Conservation (phyloP, 176 grass and related monocot genomes). For the Neostapfia colusana region DNA sequence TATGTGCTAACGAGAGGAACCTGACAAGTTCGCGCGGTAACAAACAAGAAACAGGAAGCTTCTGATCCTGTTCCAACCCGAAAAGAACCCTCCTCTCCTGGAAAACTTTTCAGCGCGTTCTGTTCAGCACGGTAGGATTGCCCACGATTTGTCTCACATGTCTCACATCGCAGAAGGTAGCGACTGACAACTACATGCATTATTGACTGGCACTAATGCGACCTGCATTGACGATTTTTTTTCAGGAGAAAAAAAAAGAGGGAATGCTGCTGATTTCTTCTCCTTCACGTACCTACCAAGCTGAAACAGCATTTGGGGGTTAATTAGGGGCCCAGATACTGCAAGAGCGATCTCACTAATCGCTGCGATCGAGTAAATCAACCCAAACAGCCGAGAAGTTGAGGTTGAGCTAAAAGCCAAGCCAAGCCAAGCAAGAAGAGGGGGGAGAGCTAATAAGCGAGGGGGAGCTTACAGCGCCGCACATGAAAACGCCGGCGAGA, state of each 20-base stretch:
- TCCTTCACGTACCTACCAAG: not conserved
- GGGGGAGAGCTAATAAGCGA: not conserved
- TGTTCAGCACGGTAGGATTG: not conserved
- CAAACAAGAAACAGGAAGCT: not conserved
- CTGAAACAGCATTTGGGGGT: not conserved
- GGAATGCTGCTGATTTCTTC: not conserved
- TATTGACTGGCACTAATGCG: slow-evolving; percentile 1
- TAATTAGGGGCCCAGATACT: not conserved
- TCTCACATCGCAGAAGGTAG: not conserved
- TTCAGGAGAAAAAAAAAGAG: not conserved
- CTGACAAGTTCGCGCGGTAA: not conserved
- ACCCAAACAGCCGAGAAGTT: not conserved
- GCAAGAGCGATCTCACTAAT: not conserved
- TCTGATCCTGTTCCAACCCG: slow-evolving; percentile 4
- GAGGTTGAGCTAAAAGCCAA: not conserved
- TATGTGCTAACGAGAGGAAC: not conserved
- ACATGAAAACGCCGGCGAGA: slow-evolving; percentile 43
- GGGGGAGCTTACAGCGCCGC: slow-evolving; percentile 39
- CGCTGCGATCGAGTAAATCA: not conserved
- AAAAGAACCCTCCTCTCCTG: not conserved
- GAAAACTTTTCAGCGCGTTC: not conserved
- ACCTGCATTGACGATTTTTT: slow-evolving; percentile 28
- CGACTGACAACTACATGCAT: slow-evolving; percentile 11
- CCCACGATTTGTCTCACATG: not conserved
- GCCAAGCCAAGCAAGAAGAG: not conserved